Conservation (phyloP, 768 basidiomycete genomes). For the Lentinus brumalis region DNA sequence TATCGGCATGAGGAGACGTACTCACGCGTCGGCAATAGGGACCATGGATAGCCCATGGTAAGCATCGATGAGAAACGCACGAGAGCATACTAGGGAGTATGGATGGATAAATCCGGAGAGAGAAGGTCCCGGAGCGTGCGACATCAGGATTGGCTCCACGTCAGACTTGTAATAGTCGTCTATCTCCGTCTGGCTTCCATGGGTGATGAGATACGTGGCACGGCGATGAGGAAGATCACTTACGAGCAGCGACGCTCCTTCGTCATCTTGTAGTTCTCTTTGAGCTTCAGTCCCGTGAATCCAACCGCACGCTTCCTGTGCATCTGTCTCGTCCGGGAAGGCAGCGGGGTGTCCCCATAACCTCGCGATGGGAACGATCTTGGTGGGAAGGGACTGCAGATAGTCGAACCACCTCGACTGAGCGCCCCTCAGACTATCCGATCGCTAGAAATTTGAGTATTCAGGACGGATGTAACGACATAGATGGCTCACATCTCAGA, state of each 20-base stretch:
- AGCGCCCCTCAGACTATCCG: constrained; percentile 46
- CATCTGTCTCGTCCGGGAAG: constrained; percentile 26
- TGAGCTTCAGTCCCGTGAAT: constrained; percentile 35
- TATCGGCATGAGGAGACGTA: constrained; percentile 12
- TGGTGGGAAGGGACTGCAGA: constrained; percentile 60
- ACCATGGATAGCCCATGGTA: constrained; percentile 50
- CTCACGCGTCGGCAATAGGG: constrained; percentile 49
- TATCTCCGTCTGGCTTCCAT: constrained; percentile 24
- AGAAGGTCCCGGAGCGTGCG: constrained; percentile 1
- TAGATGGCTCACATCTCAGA: constrained; percentile 57
- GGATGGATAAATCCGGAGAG: constrained; percentile 37
- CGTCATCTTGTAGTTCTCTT: constrained; percentile 24
- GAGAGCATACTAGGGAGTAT: constrained; percentile 49
- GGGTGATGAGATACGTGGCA: neutral
- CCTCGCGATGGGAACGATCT: constrained; percentile 55
- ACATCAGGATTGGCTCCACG: constrained; percentile 18
- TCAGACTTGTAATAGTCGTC: constrained; percentile 24
- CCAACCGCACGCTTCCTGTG: constrained; percentile 35
- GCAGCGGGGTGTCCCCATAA: constrained; percentile 52
- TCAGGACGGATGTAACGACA: neutral
- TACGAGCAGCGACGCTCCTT: constrained; percentile 19
- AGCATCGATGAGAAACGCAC: constrained; percentile 51
- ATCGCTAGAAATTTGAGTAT: constrained; percentile 4
- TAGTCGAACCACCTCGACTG: constrained; percentile 66
- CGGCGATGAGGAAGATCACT: neutral